Evolutionary conservation across 768 basidiomycete genomes (phyloP).

Genomic region (Chalciporus sphaerocephalus): DNA sequence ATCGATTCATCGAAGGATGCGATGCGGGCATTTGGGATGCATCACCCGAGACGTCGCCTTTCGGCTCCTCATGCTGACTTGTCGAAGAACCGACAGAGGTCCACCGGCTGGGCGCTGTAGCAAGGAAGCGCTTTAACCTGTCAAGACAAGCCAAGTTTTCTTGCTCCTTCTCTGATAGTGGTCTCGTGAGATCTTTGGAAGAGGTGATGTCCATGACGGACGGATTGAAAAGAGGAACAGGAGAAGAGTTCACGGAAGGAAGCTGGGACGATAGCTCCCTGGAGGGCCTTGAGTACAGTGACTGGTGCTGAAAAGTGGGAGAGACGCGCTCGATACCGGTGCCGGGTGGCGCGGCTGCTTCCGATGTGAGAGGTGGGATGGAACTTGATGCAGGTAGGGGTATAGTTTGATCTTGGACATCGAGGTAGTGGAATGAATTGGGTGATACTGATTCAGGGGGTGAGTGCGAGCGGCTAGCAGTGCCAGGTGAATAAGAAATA

Average conservation of each 20-base stretch:
- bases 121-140: constrained; percentile 83
- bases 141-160: constrained; percentile 74
- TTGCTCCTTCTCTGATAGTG: constrained; percentile 60
- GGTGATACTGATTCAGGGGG: not conserved
- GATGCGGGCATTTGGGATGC: constrained; percentile 45
- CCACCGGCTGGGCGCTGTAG: constrained; percentile 80
- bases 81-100: constrained; percentile 36
- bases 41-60: constrained; percentile 18
- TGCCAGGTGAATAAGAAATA: not conserved
- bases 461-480: not conserved
- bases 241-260: constrained; percentile 2
- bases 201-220: constrained; percentile 26
- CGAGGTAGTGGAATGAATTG: not conserved
- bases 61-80: constrained; percentile 15
- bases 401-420: not conserved
- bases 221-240: constrained; percentile 10
- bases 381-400: constrained; percentile 4
- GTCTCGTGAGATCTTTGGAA: constrained; percentile 34
- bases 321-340: constrained; percentile 1
- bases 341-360: constrained; percentile 3
- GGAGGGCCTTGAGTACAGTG: constrained; percentile 14
- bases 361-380: constrained; percentile 2
- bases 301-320: constrained; percentile 1
- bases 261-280: constrained; percentile 9
- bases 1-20: constrained; percentile 80